Evolutionary conservation across 352 stramenopile genomes (phyloP).

Genomic region (Thalassiosira pacifica): DNA sequence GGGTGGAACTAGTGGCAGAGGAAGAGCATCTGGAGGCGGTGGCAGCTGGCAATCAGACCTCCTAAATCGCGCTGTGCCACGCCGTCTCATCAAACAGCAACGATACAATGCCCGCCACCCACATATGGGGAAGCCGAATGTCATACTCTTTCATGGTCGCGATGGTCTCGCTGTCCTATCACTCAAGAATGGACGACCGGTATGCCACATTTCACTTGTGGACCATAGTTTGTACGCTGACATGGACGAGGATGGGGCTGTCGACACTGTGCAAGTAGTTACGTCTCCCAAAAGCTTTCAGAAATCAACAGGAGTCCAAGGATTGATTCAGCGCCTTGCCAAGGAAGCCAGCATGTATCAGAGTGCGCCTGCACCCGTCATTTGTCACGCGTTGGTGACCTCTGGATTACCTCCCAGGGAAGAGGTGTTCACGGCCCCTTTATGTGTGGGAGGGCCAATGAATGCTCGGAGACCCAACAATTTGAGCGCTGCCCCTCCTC

Average conservation of each 20-base stretch:
- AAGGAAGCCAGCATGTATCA: constrained; percentile 18
- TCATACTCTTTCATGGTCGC: constrained; percentile 71
- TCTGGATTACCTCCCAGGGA: constrained; percentile 77
- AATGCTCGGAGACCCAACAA: constrained; percentile 26
- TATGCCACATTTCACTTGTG: constrained; percentile 81
- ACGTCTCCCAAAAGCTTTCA: constrained; percentile 49
- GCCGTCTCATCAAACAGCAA: constrained; percentile 47
- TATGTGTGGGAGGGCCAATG: constrained; percentile 62
- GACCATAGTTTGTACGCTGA: constrained; percentile 83
- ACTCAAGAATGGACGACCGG: constrained; percentile 76
- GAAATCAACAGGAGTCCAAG: constrained; percentile 46
- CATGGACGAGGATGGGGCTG: constrained; percentile 78
- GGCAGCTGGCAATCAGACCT: constrained; percentile 63
- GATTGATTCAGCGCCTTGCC: constrained; percentile 56
- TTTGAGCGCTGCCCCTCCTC: constrained; percentile 63
- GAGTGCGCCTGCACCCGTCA: constrained; percentile 37
- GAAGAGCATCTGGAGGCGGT: background rate
- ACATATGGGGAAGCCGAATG: constrained; percentile 75
- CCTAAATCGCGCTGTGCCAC: constrained; percentile 44
- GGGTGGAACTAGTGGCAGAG: background rate
- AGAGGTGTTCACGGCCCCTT: constrained; percentile 80
- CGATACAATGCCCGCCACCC: constrained; percentile 51
- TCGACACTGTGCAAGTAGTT: constrained; percentile 81
- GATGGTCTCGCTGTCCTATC: constrained; percentile 81
- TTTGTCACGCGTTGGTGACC: constrained; percentile 81